A percentile compares a stretch with the other conserved stretches of the same genome.
phyloP scores from a whole-genome alignment of 2,329 filamentous ascomycete species.

The Penicillium aurantiogriseum region DNA sequence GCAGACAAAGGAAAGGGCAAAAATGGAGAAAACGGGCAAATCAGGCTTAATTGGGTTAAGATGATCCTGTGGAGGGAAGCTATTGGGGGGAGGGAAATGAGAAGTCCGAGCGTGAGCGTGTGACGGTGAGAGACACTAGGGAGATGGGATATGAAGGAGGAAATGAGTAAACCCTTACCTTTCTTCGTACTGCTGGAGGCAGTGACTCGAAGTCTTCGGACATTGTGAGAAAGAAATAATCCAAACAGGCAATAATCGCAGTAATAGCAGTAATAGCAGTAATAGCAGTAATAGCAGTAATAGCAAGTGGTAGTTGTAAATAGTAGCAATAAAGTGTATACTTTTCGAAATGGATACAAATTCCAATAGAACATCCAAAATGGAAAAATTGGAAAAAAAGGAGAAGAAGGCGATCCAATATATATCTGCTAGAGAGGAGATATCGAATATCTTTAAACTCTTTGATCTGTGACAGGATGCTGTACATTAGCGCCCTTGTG shows the following conservation, averaged over 20 bases:
- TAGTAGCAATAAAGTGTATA: no score
- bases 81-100: constrained; percentile 8
- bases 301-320: no score
- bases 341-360: no score
- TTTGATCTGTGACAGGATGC: constrained; percentile 4
- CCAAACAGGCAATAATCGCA: no score
- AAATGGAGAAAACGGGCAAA: not conserved
- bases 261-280: no score
- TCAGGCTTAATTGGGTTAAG: not conserved
- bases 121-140: not conserved
- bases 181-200: constrained; percentile 56
- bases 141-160: not conserved
- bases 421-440: no score
- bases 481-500: constrained; percentile 10
- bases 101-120: constrained; percentile 2
- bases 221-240: not conserved
- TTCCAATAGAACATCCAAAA: not conserved
- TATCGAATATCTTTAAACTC: not conserved
- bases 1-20: not conserved
- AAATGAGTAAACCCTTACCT: constrained; percentile 48
- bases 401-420: no score
- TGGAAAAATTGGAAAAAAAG: not conserved
- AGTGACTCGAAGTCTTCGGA: constrained; percentile 51
- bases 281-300: no score
- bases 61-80: constrained; percentile 8